phyloP scores from a whole-genome alignment of 768 basidiomycete species.

The Coprinopsis strossmayeri region DNA sequence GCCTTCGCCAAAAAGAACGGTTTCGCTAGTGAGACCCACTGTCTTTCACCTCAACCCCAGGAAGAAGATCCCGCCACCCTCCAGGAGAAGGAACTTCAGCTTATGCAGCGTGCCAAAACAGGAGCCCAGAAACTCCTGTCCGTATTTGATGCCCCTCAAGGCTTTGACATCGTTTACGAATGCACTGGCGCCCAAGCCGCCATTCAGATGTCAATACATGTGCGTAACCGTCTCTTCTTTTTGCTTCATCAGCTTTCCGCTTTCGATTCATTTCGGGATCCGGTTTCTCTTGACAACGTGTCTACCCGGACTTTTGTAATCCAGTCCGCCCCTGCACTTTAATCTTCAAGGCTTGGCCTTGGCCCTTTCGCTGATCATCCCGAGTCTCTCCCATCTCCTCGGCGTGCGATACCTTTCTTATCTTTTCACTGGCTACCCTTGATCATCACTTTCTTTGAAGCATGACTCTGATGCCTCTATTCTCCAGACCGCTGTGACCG shows the following conservation, averaged over 20 bases:
- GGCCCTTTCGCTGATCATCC: neutral
- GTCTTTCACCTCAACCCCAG: conserved; percentile 26
- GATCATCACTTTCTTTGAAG: neutral
- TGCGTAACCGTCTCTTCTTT: conserved; percentile 37
- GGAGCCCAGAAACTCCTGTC: conserved; percentile 43
- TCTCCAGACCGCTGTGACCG: conserved; percentile 67
- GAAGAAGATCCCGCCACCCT: conserved; percentile 11
- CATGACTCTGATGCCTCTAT: conserved; percentile 9
- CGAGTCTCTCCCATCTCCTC: neutral
- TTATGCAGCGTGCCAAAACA: conserved; percentile 55
- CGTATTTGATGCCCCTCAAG: conserved; percentile 57
- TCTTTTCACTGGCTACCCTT: conserved; percentile 8
- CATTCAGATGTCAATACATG: conserved; percentile 87
- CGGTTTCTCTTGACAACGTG: neutral
- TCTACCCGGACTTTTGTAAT: too few species aligned
- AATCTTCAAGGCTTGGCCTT: conserved; percentile 11
- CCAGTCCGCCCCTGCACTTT: neutral
- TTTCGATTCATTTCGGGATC: neutral
- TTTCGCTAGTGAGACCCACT: conserved; percentile 70
- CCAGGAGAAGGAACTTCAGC: conserved; percentile 48
- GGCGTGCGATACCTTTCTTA: neutral
- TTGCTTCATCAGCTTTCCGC: conserved; percentile 1
- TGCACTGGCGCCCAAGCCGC: conserved; percentile 92
- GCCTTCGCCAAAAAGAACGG: conserved; percentile 71
- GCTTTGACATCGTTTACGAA: conserved; percentile 91